Evolutionary conservation across 2,329 filamentous ascomycete genomes (phyloP).

Genomic region (Fusarium phyllophilum): DNA sequence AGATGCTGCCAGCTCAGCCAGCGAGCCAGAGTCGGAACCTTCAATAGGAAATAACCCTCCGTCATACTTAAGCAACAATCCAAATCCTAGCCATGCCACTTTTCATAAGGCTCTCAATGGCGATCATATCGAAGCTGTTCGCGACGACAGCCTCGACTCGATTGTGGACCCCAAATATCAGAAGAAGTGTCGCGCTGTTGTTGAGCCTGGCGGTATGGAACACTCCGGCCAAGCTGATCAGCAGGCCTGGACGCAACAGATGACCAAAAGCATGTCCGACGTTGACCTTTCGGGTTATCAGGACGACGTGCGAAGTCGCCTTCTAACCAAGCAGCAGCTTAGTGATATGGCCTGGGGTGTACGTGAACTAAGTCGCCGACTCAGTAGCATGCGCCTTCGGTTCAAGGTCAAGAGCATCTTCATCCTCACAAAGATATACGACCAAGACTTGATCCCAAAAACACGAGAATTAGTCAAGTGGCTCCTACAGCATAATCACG

Average conservation of each 20-base stretch:
- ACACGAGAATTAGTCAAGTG: constrained; percentile 82
- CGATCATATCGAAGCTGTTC: constrained; percentile 18
- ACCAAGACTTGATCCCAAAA: constrained; percentile 79
- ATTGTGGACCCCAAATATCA: constrained; percentile 38
- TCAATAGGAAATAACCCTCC: constrained; percentile 46
- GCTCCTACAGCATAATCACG: constrained; percentile 77
- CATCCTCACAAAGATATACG: constrained; percentile 90
- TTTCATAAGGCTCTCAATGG: constrained; percentile 23
- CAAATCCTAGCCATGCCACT: constrained; percentile 19
- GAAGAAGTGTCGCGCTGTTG: constrained; percentile 44
- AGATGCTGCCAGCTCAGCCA: constrained; percentile 41
- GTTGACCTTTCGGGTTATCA: constrained; percentile 50
- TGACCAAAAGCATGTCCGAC: constrained; percentile 56
- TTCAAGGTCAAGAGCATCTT: constrained; percentile 87
- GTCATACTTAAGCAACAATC: constrained; percentile 27
- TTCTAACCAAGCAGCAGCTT: constrained; percentile 93
- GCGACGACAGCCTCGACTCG: constrained; percentile 32
- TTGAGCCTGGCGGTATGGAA: constrained; percentile 55
- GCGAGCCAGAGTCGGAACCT: constrained; percentile 41
- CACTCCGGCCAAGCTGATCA: constrained; percentile 65
- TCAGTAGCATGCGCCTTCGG: constrained; percentile 84
- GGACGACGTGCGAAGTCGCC: constrained; percentile 66
- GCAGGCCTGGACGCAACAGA: constrained; percentile 62
- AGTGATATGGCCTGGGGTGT: constrained; percentile 98
- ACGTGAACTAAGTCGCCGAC: constrained; percentile 84